phyloP scores from a whole-genome alignment of 805 yeast genomes.

The Jamesozyma jinghongensis region DNA sequence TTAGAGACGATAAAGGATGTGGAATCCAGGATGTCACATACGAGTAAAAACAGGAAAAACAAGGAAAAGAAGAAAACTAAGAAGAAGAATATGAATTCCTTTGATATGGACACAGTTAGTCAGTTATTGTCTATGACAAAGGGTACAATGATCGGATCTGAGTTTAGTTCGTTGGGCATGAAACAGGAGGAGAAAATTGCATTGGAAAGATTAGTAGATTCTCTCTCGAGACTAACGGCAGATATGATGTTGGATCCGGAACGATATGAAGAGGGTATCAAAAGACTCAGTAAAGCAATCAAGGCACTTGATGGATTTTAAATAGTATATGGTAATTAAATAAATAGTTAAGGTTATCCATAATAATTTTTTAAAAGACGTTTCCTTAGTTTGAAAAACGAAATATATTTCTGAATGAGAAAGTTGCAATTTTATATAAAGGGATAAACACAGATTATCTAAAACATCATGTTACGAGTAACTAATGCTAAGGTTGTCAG shows the following conservation, averaged over 20 bases:
- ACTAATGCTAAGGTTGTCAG: too few relatives aligned
- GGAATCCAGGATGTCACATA: background rate
- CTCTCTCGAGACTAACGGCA: slow-evolving; percentile 74
- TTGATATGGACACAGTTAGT: slow-evolving; percentile 29
- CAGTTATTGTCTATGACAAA: slow-evolving; percentile 33
- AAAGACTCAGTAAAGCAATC: slow-evolving; percentile 71
- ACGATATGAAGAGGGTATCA: slow-evolving; percentile 70
- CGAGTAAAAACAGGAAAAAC: background rate
- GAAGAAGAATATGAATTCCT: slow-evolving; percentile 10
- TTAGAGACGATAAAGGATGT: background rate
- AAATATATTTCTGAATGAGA: too few relatives aligned
- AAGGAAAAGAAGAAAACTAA: background rate
- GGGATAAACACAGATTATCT: too few relatives aligned
- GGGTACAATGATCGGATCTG: slow-evolving; percentile 41
- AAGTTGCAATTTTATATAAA: too few relatives aligned
- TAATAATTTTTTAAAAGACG: too few relatives aligned
- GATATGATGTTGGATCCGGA: slow-evolving; percentile 84
- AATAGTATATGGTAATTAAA: background rate
- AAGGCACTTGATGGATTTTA: slow-evolving; percentile 77
- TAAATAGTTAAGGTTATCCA: too few relatives aligned
- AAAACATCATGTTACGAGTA: too few relatives aligned
- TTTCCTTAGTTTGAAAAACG: too few relatives aligned
- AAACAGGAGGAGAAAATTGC: slow-evolving; percentile 70
- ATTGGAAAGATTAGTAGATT: slow-evolving; percentile 77
- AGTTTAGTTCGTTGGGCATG: slow-evolving; percentile 63